Evolutionary conservation across 441 rosid genomes (phyloP), one percentile per base, ranked within the genome.

Genomic region (Erodium chrysanthum): DNA sequence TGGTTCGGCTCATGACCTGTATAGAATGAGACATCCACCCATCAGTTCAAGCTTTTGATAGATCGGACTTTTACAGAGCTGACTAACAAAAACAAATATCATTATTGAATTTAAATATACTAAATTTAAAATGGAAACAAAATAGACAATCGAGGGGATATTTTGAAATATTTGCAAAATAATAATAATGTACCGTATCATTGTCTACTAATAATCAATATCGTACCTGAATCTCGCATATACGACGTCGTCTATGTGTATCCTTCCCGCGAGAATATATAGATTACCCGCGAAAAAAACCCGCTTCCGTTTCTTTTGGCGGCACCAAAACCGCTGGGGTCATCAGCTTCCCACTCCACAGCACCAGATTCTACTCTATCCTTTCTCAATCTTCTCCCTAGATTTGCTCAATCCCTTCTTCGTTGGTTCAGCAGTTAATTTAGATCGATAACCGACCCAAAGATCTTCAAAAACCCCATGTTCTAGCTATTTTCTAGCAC

Each of bases 281-380:
- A 48, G 18, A 48, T 18, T 48, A n/a, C 56, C 56, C 56, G 56
- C 56, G 56, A 48, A 48, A 48, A 48, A 48, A 48, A n/a, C 56
- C 56, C 56, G 56, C 56, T 17, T 82, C 81, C 86, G 79, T 85
- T 84, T 66, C 79, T 82, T 87, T 91, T 91, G 97, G 97, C 96
- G 97, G 92, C 91, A 85, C 85, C 69, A 76, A 82, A 86, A 72
- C 78, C 89, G 87, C 87, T 64, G 66, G 54, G 54, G 54, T 46
- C 54, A 46, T 48, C 56, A 15, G 20, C 56, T 48, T 3, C 56
- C 20, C 74, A 75, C 76, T 71, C 82, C 77, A 70, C 66, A 54
- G 40, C 65, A 27, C 70, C 29, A 33, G 59, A 74, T 65, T 71
- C 46, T 21, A 17, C 67, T 74, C 69, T 44, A 78, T 58, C 68